These are phyloP conservation scores for Claviceps purpurea DNA, from an alignment of 2,329 filamentous ascomycete species.

Conservation along the genomic window DNA sequence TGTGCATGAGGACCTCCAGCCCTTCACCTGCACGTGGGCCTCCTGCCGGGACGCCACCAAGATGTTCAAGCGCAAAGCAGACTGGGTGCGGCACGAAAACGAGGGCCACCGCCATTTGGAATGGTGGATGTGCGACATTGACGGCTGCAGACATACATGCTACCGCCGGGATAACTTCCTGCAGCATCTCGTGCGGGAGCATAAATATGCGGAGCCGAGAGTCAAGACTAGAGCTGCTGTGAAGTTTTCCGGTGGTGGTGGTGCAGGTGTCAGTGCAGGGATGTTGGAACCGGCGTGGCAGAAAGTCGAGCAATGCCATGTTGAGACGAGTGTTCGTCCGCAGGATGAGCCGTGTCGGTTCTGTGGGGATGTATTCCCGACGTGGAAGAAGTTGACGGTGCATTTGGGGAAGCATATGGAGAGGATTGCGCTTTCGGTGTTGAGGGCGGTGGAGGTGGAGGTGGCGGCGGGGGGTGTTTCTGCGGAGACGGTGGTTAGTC, in stretches of 20 bases:
- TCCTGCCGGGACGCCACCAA: slow-evolving; percentile 71
- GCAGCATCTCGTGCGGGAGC: slow-evolving; percentile 82
- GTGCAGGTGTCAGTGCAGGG: too few relatives aligned
- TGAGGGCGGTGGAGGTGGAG: slow-evolving; percentile 40
- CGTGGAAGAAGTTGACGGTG: slow-evolving; percentile 90
- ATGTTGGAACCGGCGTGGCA: slow-evolving; percentile 54
- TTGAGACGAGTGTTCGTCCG: slow-evolving; percentile 51
- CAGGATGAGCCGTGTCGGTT: slow-evolving; percentile 75
- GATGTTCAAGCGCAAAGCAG: slow-evolving; percentile 88
- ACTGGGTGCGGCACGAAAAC: slow-evolving; percentile 91
- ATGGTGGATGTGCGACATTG: slow-evolving; percentile 77
- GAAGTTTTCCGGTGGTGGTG: slow-evolving; percentile 41
- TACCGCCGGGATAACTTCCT: slow-evolving; percentile 87
- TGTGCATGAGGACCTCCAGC: slow-evolving; percentile 84
- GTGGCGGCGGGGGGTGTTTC: slow-evolving; percentile 36
- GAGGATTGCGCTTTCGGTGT: slow-evolving; percentile 70
- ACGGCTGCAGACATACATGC: slow-evolving; percentile 70
- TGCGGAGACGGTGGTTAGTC: slow-evolving; percentile 53
- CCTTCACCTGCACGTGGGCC: slow-evolving; percentile 84
- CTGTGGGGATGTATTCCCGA: slow-evolving; percentile 66
- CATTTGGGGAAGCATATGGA: slow-evolving; percentile 93
- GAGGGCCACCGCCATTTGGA: slow-evolving; percentile 82
- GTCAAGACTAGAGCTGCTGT: slow-evolving; percentile 59
- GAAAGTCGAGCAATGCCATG: slow-evolving; percentile 65
- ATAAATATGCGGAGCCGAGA: slow-evolving; percentile 75